Conservation (phyloP, 106 monocot genomes). For the Posidonia australis region DNA sequence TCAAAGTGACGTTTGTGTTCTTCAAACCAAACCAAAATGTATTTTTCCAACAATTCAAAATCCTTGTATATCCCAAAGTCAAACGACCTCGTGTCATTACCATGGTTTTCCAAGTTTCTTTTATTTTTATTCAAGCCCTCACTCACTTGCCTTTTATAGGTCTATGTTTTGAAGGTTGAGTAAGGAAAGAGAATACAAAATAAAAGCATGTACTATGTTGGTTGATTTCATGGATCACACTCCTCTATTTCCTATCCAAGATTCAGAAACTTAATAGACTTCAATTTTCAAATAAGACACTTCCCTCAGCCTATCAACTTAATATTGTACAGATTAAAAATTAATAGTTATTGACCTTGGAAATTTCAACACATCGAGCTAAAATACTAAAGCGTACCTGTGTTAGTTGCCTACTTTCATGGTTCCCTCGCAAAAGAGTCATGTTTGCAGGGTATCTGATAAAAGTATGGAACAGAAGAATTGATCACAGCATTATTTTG, state of each 20-base stretch:
- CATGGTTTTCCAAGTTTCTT: not conserved
- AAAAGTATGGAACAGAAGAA: not conserved
- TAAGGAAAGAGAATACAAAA: not conserved
- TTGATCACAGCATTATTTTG: not conserved
- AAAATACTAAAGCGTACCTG: slow-evolving; percentile 37
- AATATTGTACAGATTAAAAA: not conserved
- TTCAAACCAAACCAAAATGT: no score
- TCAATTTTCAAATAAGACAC: not conserved
- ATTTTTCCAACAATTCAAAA: no score
- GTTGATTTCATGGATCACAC: not conserved
- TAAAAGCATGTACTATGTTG: not conserved
- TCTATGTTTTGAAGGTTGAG: not conserved
- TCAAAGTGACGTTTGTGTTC: no score
- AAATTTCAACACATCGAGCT: not conserved
- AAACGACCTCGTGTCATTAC: not conserved
- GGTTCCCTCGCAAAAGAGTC: slow-evolving; percentile 87
- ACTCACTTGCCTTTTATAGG: not conserved
- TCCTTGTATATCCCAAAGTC: not conserved
- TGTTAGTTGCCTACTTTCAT: slow-evolving; percentile 97
- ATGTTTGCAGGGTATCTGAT: slow-evolving; percentile 91
- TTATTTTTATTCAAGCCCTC: not conserved
- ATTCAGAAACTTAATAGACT: not conserved
- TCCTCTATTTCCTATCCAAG: not conserved
- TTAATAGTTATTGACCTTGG: not conserved
- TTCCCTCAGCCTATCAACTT: not conserved